Evolutionary conservation across 2,329 filamentous ascomycete genomes (phyloP).

Genomic region (Aphanoascus verrucosus): DNA sequence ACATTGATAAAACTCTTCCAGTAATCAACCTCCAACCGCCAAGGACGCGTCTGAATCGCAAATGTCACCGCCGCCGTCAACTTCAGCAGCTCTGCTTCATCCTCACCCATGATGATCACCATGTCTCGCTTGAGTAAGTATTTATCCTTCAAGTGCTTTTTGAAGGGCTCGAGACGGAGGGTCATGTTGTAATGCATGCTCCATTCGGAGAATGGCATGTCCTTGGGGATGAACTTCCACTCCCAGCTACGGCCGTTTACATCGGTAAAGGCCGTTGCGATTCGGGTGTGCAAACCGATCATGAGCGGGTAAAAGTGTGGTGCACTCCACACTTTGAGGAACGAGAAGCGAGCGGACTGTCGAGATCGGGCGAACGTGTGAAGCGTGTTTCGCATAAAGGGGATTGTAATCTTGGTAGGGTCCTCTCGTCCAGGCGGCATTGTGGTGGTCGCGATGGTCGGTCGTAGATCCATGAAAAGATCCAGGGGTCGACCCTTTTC

Average conservation of each 20-base stretch:
- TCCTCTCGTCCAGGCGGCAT: constrained; percentile 25
- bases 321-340: constrained; percentile 40
- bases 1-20: constrained; percentile 45
- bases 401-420: constrained; percentile 25
- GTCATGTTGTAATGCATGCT: constrained; percentile 34
- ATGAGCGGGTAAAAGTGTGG: constrained; percentile 43
- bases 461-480: constrained; percentile 38
- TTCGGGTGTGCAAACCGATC: constrained; percentile 31
- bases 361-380: constrained; percentile 9
- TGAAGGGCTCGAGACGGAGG: constrained; percentile 24
- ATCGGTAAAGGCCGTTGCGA: constrained; percentile 33
- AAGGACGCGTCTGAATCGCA: constrained; percentile 40
- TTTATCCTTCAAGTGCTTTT: constrained; percentile 21
- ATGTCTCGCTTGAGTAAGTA: constrained; percentile 36
- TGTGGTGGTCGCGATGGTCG: constrained; percentile 17
- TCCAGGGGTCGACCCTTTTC: constrained; percentile 33
- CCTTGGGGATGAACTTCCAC: constrained; percentile 42
- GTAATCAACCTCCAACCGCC: constrained; percentile 42
- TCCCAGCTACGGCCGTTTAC: constrained; percentile 36
- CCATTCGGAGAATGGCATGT: constrained; percentile 37
- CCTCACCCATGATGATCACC: constrained; percentile 38
- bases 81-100: constrained; percentile 33
- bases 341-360: constrained; percentile 31
- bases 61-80: constrained; percentile 35
- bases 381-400: constrained; percentile 25